Evolutionary conservation across 306 rosid genomes (phyloP).

Genomic region (Dryas octopetala): DNA sequence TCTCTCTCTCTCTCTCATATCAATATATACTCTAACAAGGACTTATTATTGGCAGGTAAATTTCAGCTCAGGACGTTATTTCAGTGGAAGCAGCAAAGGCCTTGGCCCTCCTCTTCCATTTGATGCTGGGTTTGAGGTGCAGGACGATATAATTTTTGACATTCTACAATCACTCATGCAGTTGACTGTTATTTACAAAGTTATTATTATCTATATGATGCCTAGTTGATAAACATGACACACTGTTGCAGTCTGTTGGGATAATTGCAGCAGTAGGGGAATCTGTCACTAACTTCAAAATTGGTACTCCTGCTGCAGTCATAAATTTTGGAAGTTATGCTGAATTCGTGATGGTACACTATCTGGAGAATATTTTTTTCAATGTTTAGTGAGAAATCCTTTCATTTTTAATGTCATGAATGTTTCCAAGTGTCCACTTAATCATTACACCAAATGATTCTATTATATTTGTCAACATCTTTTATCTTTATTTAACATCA

Average conservation of each 20-base stretch:
- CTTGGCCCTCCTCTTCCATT: constrained; percentile 69
- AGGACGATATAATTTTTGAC: constrained; percentile 17
- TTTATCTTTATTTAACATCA: not conserved
- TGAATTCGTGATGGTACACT: constrained; percentile 60
- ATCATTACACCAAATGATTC: not conserved
- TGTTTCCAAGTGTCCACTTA: constrained; percentile 6
- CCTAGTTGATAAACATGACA: constrained; percentile 17
- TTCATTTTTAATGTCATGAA: constrained; percentile 10
- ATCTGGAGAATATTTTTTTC: constrained; percentile 13
- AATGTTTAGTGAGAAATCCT: constrained; percentile 14
- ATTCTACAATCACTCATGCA: not conserved
- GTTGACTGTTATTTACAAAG: not conserved
- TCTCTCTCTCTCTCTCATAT: not conserved
- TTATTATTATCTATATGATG: constrained; percentile 13
- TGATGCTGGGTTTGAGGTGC: constrained; percentile 98
- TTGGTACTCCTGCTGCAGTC: constrained; percentile 88
- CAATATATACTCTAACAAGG: constrained; percentile 31
- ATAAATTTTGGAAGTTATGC: constrained; percentile 95
- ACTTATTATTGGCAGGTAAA: constrained; percentile 62
- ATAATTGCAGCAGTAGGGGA: constrained; percentile 86
- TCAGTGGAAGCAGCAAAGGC: constrained; percentile 52
- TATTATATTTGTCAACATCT: not conserved
- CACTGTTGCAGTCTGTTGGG: constrained; percentile 77
- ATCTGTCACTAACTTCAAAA: constrained; percentile 60
- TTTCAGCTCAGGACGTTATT: constrained; percentile 94